Evolutionary conservation across 2,329 filamentous ascomycete species (phyloP).

Genomic region (Truncatella angustata): DNA sequence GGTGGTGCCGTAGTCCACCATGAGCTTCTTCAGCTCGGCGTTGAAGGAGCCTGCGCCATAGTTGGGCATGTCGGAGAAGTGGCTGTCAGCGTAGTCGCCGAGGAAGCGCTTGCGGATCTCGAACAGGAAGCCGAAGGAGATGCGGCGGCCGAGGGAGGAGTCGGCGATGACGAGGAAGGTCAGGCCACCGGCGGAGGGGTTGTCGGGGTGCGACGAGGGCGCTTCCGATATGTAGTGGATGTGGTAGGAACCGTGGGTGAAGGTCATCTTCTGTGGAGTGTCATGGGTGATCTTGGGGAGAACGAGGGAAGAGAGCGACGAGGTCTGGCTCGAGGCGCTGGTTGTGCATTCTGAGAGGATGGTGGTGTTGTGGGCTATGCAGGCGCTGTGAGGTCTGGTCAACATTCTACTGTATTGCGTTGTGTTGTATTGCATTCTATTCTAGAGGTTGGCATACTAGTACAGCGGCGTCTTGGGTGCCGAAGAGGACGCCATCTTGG

Average conservation of each 20-base stretch:
- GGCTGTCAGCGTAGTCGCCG: conserved; percentile 60
- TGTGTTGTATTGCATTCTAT: neutral
- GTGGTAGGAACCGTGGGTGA: conserved; percentile 86
- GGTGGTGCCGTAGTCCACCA: conserved; percentile 82
- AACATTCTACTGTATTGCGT: too few relatives aligned
- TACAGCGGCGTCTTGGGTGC: conserved; percentile 66
- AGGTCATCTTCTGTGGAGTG: conserved; percentile 83
- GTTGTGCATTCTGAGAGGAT: conserved; percentile 93
- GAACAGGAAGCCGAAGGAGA: conserved; percentile 89
- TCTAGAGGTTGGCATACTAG: conserved; percentile 55
- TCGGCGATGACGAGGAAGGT: conserved; percentile 91
- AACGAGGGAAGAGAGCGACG: conserved; percentile 86
- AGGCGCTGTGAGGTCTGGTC: conserved; percentile 63
- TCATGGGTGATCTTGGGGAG: conserved; percentile 90
- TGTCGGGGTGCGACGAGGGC: conserved; percentile 60
- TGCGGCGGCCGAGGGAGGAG: conserved; percentile 75
- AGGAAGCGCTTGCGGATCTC: conserved; percentile 91
- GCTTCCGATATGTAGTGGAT: conserved; percentile 94
- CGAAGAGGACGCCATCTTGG: conserved; percentile 69
- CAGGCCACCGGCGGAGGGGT: conserved; percentile 70
- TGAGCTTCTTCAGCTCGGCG: conserved; percentile 68
- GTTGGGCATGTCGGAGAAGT: conserved; percentile 76
- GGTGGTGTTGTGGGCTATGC: conserved; percentile 89
- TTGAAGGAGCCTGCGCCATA: conserved; percentile 94
- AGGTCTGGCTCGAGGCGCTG: conserved; percentile 77